Evolutionary conservation across 768 basidiomycete genomes (phyloP).

Genomic region (Leccinum uliginosum): DNA sequence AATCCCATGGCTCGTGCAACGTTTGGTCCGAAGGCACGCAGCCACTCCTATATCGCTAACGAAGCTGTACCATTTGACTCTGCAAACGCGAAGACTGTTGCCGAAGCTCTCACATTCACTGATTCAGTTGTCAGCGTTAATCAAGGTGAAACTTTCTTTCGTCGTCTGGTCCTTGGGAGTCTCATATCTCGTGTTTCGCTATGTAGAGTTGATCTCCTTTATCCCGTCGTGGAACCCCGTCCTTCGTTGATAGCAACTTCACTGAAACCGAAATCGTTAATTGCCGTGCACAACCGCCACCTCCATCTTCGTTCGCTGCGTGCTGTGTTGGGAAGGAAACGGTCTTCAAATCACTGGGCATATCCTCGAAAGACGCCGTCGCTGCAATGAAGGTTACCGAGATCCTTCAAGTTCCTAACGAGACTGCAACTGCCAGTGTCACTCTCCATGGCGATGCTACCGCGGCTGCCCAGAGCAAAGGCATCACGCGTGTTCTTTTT

Average conservation of each 20-base stretch:
- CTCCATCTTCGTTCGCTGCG: slow-evolving; percentile 87
- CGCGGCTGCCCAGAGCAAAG: slow-evolving; percentile 64
- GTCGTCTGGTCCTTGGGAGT: not conserved
- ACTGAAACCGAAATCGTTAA: slow-evolving; percentile 86
- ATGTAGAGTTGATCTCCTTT: slow-evolving; percentile 80
- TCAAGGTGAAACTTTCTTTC: slow-evolving; percentile 55
- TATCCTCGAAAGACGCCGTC: slow-evolving; percentile 85
- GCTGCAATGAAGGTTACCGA: slow-evolving; percentile 98
- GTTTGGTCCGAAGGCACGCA: slow-evolving; percentile 78
- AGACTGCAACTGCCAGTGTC: slow-evolving; percentile 57
- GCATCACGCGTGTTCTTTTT: slow-evolving; percentile 75
- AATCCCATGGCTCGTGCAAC: slow-evolving; percentile 89
- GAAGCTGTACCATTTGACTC: slow-evolving; percentile 50
- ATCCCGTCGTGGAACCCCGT: slow-evolving; percentile 86
- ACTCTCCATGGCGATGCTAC: slow-evolving; percentile 76
- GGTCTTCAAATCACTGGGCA: slow-evolving; percentile 91
- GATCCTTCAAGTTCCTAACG: slow-evolving; percentile 62
- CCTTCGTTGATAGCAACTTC: slow-evolving; percentile 90
- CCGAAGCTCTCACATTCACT: slow-evolving; percentile 36
- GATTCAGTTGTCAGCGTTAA: slow-evolving; percentile 68
- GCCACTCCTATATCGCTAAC: slow-evolving; percentile 73
- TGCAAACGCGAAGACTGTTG: slow-evolving; percentile 64
- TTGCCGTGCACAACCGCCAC: slow-evolving; percentile 79
- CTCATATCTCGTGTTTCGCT: slow-evolving; percentile 1
- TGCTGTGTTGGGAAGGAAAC: slow-evolving; percentile 98